Base-by-base conservation (phyloP, 305 asterid species). In the Galium porrigens region DNA sequence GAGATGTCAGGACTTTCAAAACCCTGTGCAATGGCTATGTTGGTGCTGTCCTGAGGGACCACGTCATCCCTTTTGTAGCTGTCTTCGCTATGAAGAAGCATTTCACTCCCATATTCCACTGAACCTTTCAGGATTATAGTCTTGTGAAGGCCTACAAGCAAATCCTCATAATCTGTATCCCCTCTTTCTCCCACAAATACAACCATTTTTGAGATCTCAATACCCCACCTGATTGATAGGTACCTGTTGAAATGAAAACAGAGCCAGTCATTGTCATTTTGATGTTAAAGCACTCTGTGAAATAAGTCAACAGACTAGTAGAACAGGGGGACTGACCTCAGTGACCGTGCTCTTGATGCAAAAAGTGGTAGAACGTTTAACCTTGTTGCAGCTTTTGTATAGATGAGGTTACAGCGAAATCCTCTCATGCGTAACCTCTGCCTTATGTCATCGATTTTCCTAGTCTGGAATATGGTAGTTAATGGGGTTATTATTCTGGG, bases 391-490 rank as follows among this genome's bases (percentile, higher is more conserved):
- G 82, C 81, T 66, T 78, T 84, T 49, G 86, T 76, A 58, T 76
- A 83, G 65, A 83, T 79, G 49, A 72, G 73, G 73, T 76, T 80
- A 78, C 87, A 81, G 55, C 86, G 74, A 57, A 82, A 75, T 72
- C 90, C 90, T 82, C 90, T 82, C 90, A 80, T 84, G 57, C 94
- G 79, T 65, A 84, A 68, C 75, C 77, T 81, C 80, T 79, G 85
- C 60, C 79, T 72, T 37, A 84, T 77, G 65, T 79, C 86, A 61
- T 84, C 80, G 8, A 76, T 73, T 68, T 74, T 83, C 72, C 64
- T 76, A 67, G 67, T 65, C 87, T 81, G 78, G 46, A 61, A 72
- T 46, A 49, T 46, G 48, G 46, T 51, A 44, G 55, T 67, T 51
- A 71, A 61, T 9, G 22, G 17, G 22, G 27, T 18, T 51, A 7